A percentile compares a stretch with the other conserved stretches of the same genome.
Evolutionary conservation across 768 basidiomycete genomes (phyloP).

Genomic region (Mycena alexandri): DNA sequence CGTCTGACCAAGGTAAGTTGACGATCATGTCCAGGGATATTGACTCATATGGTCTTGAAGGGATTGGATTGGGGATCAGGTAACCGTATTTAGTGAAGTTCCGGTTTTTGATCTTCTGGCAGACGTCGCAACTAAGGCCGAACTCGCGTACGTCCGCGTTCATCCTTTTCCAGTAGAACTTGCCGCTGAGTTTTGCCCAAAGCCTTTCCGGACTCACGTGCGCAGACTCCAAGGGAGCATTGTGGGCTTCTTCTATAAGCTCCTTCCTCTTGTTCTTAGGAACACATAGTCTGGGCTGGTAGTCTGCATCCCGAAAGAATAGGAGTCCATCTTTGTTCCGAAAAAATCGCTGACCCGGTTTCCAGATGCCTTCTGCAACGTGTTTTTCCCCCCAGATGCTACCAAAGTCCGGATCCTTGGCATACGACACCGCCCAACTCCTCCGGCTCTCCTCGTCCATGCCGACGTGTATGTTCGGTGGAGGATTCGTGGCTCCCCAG

Average conservation of each 20-base stretch:
- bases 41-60: slow-evolving; percentile 36
- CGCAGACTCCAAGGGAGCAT: no score
- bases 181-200: neutral
- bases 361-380: neutral
- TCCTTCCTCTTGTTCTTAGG: slow-evolving; percentile 28
- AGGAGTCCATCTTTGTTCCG: slow-evolving; percentile 25
- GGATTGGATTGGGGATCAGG: slow-evolving; percentile 42
- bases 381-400: no score
- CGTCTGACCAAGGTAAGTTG: slow-evolving; percentile 39
- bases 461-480: neutral
- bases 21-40: slow-evolving; percentile 45
- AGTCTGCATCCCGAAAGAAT: no score
- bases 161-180: no score
- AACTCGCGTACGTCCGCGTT: no score
- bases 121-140: no score
- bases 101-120: no score
- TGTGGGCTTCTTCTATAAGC: no score
- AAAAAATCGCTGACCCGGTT: slow-evolving; percentile 26
- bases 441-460: no score
- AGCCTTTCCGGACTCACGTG: slow-evolving; percentile 1
- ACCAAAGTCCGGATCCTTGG: no score
- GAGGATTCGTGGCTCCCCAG: neutral
- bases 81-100: slow-evolving; percentile 2
- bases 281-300: no score
- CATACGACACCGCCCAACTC: no score